Evolutionary conservation across 371 early-diverging fungal genomes (phyloP).

Genomic region (Mortierella sp.): DNA sequence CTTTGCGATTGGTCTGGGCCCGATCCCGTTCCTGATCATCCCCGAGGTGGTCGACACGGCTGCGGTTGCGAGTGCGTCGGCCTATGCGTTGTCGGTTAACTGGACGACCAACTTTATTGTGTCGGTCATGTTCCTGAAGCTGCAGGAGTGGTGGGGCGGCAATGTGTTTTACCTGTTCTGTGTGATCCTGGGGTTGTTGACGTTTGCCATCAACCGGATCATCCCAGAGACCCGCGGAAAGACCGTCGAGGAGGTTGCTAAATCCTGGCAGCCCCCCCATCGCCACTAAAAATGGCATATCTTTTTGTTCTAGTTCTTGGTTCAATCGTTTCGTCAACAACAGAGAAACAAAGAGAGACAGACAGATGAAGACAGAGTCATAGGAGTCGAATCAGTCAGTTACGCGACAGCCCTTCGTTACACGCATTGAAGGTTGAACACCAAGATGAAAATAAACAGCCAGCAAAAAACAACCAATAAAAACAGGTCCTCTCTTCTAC

Average conservation of each 20-base stretch:
- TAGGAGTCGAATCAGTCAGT: too few species aligned
- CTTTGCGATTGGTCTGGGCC: constrained; percentile 93
- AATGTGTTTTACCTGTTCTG: constrained; percentile 86
- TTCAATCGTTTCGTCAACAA: not conserved
- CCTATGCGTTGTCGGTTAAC: constrained; percentile 78
- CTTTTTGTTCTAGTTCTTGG: not conserved
- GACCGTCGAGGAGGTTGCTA: constrained; percentile 55
- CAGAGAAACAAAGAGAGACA: not conserved
- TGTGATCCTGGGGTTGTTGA: constrained; percentile 59
- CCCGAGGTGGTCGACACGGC: constrained; percentile 86
- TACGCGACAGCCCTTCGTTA: too few species aligned
- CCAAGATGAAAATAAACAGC: too few species aligned
- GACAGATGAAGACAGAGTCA: too few species aligned
- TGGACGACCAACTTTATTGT: constrained; percentile 83
- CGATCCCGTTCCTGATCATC: constrained; percentile 89
- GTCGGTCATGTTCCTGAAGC: constrained; percentile 70
- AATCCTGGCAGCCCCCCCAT: constrained; percentile 48
- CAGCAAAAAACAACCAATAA: too few species aligned
- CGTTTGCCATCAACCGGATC: constrained; percentile 64
- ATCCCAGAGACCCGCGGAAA: constrained; percentile 90
- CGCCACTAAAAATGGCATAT: too few species aligned
- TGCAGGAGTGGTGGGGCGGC: constrained; percentile 73
- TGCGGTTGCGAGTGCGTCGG: constrained; percentile 77
- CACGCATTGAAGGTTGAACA: too few species aligned
- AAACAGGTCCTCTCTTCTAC: too few species aligned